Evolutionary conservation across 176 grass and related monocot species (phyloP).

Genomic region (Oryza glaberrima): DNA sequence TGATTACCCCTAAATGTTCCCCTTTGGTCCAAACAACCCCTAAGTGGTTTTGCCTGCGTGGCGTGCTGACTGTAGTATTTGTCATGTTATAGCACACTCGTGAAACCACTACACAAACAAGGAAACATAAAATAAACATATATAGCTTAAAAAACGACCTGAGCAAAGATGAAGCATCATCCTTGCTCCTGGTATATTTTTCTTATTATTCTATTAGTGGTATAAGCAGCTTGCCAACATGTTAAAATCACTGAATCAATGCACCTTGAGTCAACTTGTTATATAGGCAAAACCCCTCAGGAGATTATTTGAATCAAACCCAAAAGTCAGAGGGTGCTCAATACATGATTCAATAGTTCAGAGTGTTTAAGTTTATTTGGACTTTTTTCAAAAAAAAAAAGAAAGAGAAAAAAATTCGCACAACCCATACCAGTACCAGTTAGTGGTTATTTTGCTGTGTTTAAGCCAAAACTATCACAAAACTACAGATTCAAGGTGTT

Average conservation of each 20-base stretch:
- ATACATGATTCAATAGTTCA: background rate
- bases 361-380: background rate
- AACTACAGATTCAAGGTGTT: background rate
- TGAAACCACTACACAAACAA: background rate
- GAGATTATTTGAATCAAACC: background rate
- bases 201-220: background rate
- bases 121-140: background rate
- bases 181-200: background rate
- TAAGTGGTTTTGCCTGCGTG: background rate
- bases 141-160: background rate
- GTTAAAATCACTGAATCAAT: background rate
- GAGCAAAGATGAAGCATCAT: background rate
- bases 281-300: too few relatives aligned
- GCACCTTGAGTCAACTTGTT: background rate
- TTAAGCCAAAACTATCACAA: background rate
- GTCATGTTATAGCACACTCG: too few relatives aligned
- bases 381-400: background rate
- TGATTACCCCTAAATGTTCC: background rate
- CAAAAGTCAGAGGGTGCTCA: background rate
- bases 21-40: background rate
- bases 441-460: conserved; percentile 13
- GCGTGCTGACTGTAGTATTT: background rate
- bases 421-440: conserved; percentile 16
- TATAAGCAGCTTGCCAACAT: background rate
- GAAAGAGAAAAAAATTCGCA: background rate